A percentile compares a stretch with the other conserved stretches of the same genome.
These are phyloP conservation scores for Cylindrodendrum hubeiense DNA, from an alignment of 2,329 filamentous ascomycete species.

Conservation along the genomic window DNA sequence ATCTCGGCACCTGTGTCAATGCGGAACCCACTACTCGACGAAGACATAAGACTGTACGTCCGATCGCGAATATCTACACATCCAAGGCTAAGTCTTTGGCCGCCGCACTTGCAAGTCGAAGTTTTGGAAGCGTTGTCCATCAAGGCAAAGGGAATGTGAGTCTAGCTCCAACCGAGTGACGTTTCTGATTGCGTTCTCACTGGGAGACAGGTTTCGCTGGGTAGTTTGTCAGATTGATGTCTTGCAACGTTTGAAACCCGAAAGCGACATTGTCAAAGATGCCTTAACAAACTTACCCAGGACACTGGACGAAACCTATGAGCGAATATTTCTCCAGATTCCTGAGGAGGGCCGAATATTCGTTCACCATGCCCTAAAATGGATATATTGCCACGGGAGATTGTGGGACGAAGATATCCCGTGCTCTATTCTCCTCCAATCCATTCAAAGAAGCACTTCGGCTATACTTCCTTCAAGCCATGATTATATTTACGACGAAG, in stretches of 20 bases:
- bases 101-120: not conserved
- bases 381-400: not conserved
- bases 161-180: not conserved
- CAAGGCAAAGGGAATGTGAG: not conserved
- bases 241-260: not conserved
- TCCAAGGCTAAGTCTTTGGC: not conserved
- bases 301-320: not conserved
- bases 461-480: not conserved
- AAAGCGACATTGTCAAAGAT: not conserved
- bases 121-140: not conserved
- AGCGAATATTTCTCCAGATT: not conserved
- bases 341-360: not conserved
- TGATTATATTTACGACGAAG: not conserved
- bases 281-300: not conserved
- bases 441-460: not conserved
- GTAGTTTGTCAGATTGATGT: not conserved
- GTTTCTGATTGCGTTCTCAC: not conserved
- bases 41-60: not conserved
- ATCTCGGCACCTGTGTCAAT: not conserved
- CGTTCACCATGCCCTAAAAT: not conserved
- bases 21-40: not conserved
- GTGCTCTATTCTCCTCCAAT: not conserved
- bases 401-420: not conserved
- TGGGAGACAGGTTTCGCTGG: not conserved
- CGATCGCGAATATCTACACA: not conserved